Evolutionary conservation across 148 eudicot species (phyloP).

Genomic region (Silene conica): DNA sequence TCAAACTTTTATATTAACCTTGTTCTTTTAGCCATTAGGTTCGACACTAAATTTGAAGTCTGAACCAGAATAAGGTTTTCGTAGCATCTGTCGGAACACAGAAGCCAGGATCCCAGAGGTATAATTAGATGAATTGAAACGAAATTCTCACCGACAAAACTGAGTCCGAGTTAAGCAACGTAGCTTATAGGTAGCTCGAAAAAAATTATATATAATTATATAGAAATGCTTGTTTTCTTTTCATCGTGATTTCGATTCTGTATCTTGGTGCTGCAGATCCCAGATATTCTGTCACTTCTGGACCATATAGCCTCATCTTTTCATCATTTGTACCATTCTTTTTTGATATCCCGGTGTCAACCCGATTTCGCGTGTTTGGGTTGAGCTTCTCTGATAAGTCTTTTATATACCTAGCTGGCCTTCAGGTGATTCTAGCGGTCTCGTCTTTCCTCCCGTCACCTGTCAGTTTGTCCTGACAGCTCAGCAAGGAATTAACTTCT

Average conservation of each 20-base stretch:
- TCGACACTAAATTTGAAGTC: no score
- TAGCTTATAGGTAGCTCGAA: no score
- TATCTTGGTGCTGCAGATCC: conserved; percentile 58
- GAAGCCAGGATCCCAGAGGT: no score
- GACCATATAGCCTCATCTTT: conserved; percentile 92
- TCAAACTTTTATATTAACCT: no score
- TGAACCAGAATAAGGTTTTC: no score
- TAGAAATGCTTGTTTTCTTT: neutral
- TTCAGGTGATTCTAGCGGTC: conserved; percentile 57
- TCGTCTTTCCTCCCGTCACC: neutral
- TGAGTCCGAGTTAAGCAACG: no score
- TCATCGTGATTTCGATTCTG: conserved; percentile 1
- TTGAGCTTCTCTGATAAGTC: conserved; percentile 87
- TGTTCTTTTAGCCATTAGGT: no score
- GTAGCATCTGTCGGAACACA: no score
- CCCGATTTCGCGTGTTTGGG: conserved; percentile 71
- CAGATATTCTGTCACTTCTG: conserved; percentile 62
- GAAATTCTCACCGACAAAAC: no score
- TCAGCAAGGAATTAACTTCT: conserved; percentile 7
- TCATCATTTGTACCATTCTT: conserved; percentile 87
- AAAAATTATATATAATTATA: neutral
- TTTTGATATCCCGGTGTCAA: conserved; percentile 89
- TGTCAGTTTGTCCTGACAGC: conserved; percentile 1
- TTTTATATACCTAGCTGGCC: conserved; percentile 93
- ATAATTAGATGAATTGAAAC: no score